These are phyloP conservation scores for Echinochloa phyllopogon DNA, from an alignment of 176 grass and related monocot genomes.

Conservation along the genomic window DNA sequence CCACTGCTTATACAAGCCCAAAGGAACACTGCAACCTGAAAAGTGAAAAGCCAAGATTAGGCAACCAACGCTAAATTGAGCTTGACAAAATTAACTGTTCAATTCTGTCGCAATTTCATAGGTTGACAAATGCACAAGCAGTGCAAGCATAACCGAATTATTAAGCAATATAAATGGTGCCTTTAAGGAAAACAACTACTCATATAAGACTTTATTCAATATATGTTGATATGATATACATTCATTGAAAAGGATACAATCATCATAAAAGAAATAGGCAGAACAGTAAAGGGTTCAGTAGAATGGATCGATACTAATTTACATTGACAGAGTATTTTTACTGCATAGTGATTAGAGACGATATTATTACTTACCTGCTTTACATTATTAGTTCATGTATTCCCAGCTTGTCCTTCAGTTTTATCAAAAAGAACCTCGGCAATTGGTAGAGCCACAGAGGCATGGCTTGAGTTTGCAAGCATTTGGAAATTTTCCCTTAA, in stretches of 20 bases:
- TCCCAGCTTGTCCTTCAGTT: background rate
- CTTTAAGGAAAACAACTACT: background rate
- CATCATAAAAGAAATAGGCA: background rate
- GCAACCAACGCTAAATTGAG: background rate
- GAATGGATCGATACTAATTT: background rate
- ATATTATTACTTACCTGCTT: conserved; percentile 9
- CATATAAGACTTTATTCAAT: background rate
- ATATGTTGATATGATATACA: background rate
- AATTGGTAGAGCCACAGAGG: conserved; percentile 41
- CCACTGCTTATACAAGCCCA: background rate
- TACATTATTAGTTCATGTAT: background rate
- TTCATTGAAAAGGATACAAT: background rate
- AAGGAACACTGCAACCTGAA: conserved; percentile 30
- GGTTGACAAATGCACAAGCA: background rate
- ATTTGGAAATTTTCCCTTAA: background rate
- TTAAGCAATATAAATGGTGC: background rate
- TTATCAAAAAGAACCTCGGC: conserved; percentile 47
- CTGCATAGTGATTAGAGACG: background rate
- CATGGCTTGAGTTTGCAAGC: conserved; percentile 45
- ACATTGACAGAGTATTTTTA: background rate
- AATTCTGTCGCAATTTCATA: background rate
- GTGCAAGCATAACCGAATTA: background rate
- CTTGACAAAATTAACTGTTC: background rate
- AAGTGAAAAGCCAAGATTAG: conserved; percentile 25
- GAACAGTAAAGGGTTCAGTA: background rate